These are phyloP conservation scores for grape (Vitis vinifera) DNA, from an alignment of 164 flowering plant species.

Conservation along the genomic window ASM3070453v1 NC_081814.1:218001-218500, in stretches of 20 bases:
- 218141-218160: conserved; percentile 19
- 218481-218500: conserved; percentile 1
- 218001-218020: conserved; percentile 28
- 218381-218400: conserved; percentile 18
- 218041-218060: conserved; percentile 24
- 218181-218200: conserved; percentile 17
- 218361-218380: conserved; percentile 18
- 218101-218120: conserved; percentile 7
- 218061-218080: conserved; percentile 19
- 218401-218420: conserved; percentile 17
- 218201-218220: conserved; percentile 24
- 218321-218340: neutral
- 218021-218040: neutral
- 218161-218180: conserved; percentile 8
- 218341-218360: conserved; percentile 35
- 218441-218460: conserved; percentile 20
- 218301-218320: conserved; percentile 19
- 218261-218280: conserved; percentile 20
- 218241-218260: conserved; percentile 33
- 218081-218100: conserved; percentile 13
- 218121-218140: conserved; percentile 1
- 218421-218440: conserved; percentile 11
- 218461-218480: neutral
- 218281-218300: conserved; percentile 11
- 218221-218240: conserved; percentile 35